Percentiles rank a stretch among this genome's conserved stretches.
These are phyloP conservation scores for Tilletia indica DNA, from an alignment of 1,284 basidiomycete species.

Conservation along the genomic window DNA sequence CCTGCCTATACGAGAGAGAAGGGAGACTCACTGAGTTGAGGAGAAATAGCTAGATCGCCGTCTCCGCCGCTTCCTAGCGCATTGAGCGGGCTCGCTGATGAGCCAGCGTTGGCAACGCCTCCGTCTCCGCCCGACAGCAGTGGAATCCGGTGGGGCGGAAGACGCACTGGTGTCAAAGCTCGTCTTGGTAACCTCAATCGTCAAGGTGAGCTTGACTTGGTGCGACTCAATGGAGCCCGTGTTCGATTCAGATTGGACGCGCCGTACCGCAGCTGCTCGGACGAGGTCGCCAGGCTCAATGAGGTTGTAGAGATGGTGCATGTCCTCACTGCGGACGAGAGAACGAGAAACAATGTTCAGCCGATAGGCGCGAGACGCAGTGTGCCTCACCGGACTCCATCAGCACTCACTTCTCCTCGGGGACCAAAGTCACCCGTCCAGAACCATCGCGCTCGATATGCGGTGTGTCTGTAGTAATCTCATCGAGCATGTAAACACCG, in stretches of 20 bases:
- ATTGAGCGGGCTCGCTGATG: slow-evolving; percentile 19
- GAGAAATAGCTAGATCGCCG: too few species aligned
- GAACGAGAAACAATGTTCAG: neutral
- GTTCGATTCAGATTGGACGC: slow-evolving; percentile 69
- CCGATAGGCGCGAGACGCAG: neutral
- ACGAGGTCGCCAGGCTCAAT: slow-evolving; percentile 78
- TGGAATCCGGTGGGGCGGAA: slow-evolving; percentile 43
- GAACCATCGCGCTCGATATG: slow-evolving; percentile 54
- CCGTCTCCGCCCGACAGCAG: slow-evolving; percentile 25
- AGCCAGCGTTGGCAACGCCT: slow-evolving; percentile 11
- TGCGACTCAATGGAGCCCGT: slow-evolving; percentile 93
- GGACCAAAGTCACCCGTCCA: slow-evolving; percentile 46
- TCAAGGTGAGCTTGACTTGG: slow-evolving; percentile 79
- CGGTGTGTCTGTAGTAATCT: too few species aligned
- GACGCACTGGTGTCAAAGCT: slow-evolving; percentile 53
- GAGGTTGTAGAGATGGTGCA: slow-evolving; percentile 99
- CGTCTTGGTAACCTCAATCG: slow-evolving; percentile 71
- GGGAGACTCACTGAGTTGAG: too few species aligned
- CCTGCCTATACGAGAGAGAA: too few species aligned
- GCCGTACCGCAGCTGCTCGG: slow-evolving; percentile 81
- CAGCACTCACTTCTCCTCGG: slow-evolving; percentile 50
- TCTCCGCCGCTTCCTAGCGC: slow-evolving; percentile 28
- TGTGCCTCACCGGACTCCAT: slow-evolving; percentile 32
- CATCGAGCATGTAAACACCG: too few species aligned
- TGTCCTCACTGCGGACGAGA: slow-evolving; percentile 68